Evolutionary conservation across 1,284 basidiomycete species (phyloP), one percentile per base, ranked within the genome.

Genomic region (Cryptococcus floricola): DNA sequence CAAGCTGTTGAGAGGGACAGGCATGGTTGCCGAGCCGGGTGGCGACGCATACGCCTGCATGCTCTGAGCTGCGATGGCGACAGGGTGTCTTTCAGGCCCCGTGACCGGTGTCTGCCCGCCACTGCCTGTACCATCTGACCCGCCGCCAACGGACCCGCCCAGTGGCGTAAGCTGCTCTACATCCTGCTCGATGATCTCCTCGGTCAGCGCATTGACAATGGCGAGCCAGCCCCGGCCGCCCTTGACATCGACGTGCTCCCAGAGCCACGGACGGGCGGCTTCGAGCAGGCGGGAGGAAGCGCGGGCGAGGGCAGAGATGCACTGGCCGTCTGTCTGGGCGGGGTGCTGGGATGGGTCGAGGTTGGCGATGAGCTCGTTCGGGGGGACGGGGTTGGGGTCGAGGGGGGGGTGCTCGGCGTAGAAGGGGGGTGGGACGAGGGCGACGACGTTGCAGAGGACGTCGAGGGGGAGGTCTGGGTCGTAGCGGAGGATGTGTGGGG

Each of bases 221-320:
- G 71, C 68, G 46, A 77, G 64, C 76, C 76, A 77, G n/a, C 74
- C 74, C 56, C 73, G 54, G 4, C 76, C 76, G 5, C 66, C 62
- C 37, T 64, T 60, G 8, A 77, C 71, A 43, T 73, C 69, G 23
- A 77, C 71, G 48, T 75, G 64, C 55, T 76, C 73, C 76, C 76
- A 77, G 39, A 77, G 57, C 69, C 72, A 74, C 18, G 73, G 74
- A 39, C 74, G 58, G 13, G 70, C 69, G 12, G 70, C 69, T 56
- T 74, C 73, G 19, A 73, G 64, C n/a, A 67, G 58, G 9, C 51
- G 51, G 38, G 58, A 54, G 1, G 62, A 67, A 5, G 65, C 52
- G 49, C 66, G 61, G 28, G 68, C 61, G 14, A 67, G 42, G 3
- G 58, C 48, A 3, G 66, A 60, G 52, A 74, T 53, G 44, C 63